Base-by-base conservation (phyloP, 2,329 filamentous ascomycete species). In the Cladosporium oxysporum region DNA sequence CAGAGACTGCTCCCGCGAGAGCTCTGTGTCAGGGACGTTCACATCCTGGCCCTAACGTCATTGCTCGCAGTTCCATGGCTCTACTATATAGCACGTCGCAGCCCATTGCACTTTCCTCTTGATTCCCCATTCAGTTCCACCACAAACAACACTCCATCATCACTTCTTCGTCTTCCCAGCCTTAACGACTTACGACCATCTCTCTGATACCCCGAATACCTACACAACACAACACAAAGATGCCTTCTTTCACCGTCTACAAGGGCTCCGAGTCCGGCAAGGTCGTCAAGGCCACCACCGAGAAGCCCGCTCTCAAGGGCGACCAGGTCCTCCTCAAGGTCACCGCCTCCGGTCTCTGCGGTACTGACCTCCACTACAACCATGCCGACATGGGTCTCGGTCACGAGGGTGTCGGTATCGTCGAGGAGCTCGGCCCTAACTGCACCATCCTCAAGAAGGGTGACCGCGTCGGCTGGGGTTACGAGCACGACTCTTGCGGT, bases 341-440 rank as follows among this genome's bases (percentile, higher is more conserved):
- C 68, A 90, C 88, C 18, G 86, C 88, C 66, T 89, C 87, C 2
- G 89, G 89, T 33, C 80, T 91, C 61, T 91, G 89, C 75, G 87
- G 86, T 59, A 91, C 89, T 72, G 77, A 79, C 67, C 70, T 79
- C 66, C 80, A 82, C 75, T 81, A 79, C 75, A 75, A 76, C 63
- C 68, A 72, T 5, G 71, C 70, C 41, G 80, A 81, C 69, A 82
- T 83, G 76, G 81, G 66, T 3, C 79, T 86, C 31, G 84, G 84
- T 55, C 84, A 87, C 75, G 84, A 87, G 71, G 85, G 84, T 65
- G 81, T 82, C 35, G 85, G 85, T 58, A 71, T 84, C 8, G 78
- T 87, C 61, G 79, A 83, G 66, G 76, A 78, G 28, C 67, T 81
- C 31, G 84, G 84, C 7, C 81, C 81, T 14, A 74, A 73, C 23